These are phyloP conservation scores for Strobilomyces dryophilus DNA, from an alignment of 768 basidiomycete genomes.

Conservation along the genomic window DNA sequence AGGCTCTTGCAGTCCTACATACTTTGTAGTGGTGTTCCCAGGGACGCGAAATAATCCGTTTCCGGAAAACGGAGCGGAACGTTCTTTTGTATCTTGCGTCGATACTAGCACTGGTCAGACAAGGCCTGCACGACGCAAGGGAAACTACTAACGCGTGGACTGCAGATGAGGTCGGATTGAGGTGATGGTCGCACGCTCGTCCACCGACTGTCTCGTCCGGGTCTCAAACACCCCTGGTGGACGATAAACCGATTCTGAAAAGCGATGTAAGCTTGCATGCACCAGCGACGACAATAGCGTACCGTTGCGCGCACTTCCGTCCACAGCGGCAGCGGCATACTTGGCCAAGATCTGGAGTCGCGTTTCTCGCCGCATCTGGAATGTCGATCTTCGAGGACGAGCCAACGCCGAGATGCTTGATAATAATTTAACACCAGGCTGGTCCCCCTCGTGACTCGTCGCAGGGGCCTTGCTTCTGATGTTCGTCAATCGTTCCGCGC, in stretches of 20 bases:
- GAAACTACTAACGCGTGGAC: too few species aligned
- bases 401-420: neutral
- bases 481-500: too few species aligned
- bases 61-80: neutral
- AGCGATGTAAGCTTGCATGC: neutral
- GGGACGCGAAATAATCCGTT: neutral
- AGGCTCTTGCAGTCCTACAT: too few species aligned
- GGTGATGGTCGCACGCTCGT: neutral
- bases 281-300: neutral
- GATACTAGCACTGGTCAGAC: neutral
- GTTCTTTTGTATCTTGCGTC: neutral
- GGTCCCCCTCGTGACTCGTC: conserved; percentile 4
- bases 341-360: neutral
- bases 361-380: conserved; percentile 9
- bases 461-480: neutral
- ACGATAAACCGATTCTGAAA: too few species aligned
- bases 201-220: neutral
- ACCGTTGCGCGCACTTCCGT: conserved; percentile 6
- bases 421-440: conserved; percentile 1
- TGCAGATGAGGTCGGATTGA: too few species aligned
- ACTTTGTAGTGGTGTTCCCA: neutral
- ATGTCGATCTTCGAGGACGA: conserved; percentile 10
- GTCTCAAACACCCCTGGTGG: conserved; percentile 12
- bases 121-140: too few species aligned
- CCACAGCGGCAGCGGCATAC: neutral